A percentile compares a stretch with the other conserved stretches of the same genome.
phyloP scores from a whole-genome alignment of 805 yeast genomes.

The Komagataella mondaviorum region DNA sequence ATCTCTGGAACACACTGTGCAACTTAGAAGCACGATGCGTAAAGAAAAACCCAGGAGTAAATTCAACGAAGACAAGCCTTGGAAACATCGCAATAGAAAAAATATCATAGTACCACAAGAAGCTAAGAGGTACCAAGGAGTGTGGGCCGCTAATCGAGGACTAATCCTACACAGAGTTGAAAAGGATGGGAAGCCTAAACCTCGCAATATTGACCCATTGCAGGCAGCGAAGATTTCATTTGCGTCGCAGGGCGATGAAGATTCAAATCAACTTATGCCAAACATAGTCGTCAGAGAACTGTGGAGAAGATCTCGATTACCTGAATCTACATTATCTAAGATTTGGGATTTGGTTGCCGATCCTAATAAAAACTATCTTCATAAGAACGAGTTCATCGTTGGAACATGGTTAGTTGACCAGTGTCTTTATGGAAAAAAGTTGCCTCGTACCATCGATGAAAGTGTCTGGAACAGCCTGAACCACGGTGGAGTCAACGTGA shows the following conservation, averaged over 20 bases:
- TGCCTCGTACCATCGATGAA: constrained; percentile 57
- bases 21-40: constrained; percentile 38
- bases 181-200: background rate
- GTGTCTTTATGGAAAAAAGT: constrained; percentile 82
- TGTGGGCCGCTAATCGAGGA: constrained; percentile 87
- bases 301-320: constrained; percentile 70
- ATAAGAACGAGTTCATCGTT: constrained; percentile 74
- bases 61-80: constrained; percentile 84
- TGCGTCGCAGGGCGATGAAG: background rate
- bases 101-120: constrained; percentile 41
- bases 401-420: constrained; percentile 98
- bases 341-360: constrained; percentile 65
- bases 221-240: background rate
- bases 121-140: constrained; percentile 80
- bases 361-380: constrained; percentile 59
- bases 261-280: constrained; percentile 19
- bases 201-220: background rate
- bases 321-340: constrained; percentile 41
- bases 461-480: constrained; percentile 74
- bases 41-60: constrained; percentile 21
- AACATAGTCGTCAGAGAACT: constrained; percentile 62
- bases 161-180: constrained; percentile 23
- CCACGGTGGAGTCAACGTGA: constrained; percentile 1
- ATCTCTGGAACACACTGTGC: constrained; percentile 16
- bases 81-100: constrained; percentile 73